A percentile compares a stretch with the other conserved stretches of the same genome.
Conservation (phyloP, 1,284 basidiomycete genomes). For the Cryptococcus wingfieldii region DNA sequence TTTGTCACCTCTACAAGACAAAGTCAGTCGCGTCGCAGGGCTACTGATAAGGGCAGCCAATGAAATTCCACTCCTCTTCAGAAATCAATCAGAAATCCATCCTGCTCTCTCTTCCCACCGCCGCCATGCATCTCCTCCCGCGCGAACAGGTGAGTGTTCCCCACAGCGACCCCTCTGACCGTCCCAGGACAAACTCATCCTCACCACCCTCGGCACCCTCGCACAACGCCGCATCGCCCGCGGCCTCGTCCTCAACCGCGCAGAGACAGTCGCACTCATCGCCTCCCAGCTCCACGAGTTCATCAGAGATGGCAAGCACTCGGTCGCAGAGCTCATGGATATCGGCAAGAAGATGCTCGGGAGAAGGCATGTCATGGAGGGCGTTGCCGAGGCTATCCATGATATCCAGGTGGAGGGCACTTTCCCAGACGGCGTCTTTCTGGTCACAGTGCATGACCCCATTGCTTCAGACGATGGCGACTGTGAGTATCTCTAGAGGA, state of each 20-base stretch:
- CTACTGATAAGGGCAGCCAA: too few species aligned
- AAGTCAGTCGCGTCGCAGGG: too few species aligned
- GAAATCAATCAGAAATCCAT: too few species aligned
- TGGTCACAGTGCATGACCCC: slow-evolving; percentile 91
- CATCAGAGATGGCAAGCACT: slow-evolving; percentile 88
- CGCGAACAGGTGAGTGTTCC: slow-evolving; percentile 36
- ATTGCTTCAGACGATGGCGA: slow-evolving; percentile 79
- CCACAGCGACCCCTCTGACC: neutral
- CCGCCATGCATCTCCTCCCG: slow-evolving; percentile 39
- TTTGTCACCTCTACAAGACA: too few species aligned
- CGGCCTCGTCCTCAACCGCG: slow-evolving; percentile 77
- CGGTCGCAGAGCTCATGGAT: slow-evolving; percentile 86
- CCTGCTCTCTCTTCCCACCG: too few species aligned
- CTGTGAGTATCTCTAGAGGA: slow-evolving; percentile 31
- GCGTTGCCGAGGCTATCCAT: slow-evolving; percentile 54
- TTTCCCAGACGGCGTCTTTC: slow-evolving; percentile 84
- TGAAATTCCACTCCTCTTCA: too few species aligned
- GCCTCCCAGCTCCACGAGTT: slow-evolving; percentile 86
- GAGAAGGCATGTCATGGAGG: slow-evolving; percentile 73
- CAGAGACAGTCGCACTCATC: slow-evolving; percentile 87
- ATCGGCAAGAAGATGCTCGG: slow-evolving; percentile 86
- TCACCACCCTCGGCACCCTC: slow-evolving; percentile 67
- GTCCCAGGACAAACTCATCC: slow-evolving; percentile 50
- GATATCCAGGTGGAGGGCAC: slow-evolving; percentile 92
- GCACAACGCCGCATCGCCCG: slow-evolving; percentile 93